Conservation (phyloP, 2,329 filamentous ascomycete species). For the Alternaria tenuissima region DNA sequence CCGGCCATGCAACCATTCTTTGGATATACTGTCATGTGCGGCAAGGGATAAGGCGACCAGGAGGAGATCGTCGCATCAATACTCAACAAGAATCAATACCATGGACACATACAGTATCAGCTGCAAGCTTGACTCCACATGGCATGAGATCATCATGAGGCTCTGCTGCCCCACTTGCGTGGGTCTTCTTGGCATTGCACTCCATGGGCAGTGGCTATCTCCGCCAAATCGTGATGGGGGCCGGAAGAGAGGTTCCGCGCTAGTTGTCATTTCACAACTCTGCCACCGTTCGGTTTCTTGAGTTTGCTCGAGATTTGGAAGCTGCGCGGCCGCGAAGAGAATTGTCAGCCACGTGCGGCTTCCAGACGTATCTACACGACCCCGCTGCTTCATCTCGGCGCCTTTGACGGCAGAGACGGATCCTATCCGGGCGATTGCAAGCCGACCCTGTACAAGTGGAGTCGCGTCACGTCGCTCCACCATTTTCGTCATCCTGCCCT, state of each 20-base stretch:
- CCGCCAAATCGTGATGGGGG: neutral
- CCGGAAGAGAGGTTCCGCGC: constrained; percentile 3
- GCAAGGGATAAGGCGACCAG: constrained; percentile 9
- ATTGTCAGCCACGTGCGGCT: constrained; percentile 3
- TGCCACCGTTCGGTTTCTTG: neutral
- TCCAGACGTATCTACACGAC: neutral
- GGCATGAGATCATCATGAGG: constrained; percentile 23
- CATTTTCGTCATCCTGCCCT: constrained; percentile 13
- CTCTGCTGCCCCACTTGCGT: constrained; percentile 18
- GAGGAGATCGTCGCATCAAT: constrained; percentile 3
- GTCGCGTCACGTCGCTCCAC: constrained; percentile 3
- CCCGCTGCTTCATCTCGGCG: constrained; percentile 5
- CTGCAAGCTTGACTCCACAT: constrained; percentile 10
- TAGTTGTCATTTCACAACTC: neutral
- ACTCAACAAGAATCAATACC: constrained; percentile 8
- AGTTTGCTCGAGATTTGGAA: neutral
- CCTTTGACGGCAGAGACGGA: neutral
- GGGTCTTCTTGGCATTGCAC: neutral
- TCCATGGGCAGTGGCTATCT: neutral
- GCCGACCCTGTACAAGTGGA: neutral
- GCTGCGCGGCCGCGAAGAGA: constrained; percentile 2
- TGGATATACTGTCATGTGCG: constrained; percentile 6
- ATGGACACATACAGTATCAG: neutral
- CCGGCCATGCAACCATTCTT: neutral
- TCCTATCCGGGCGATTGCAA: neutral